Evolutionary conservation across 2,329 filamentous ascomycete genomes (phyloP), one percentile per base, ranked within the genome.

Genomic region (Fusarium pininemorale): DNA sequence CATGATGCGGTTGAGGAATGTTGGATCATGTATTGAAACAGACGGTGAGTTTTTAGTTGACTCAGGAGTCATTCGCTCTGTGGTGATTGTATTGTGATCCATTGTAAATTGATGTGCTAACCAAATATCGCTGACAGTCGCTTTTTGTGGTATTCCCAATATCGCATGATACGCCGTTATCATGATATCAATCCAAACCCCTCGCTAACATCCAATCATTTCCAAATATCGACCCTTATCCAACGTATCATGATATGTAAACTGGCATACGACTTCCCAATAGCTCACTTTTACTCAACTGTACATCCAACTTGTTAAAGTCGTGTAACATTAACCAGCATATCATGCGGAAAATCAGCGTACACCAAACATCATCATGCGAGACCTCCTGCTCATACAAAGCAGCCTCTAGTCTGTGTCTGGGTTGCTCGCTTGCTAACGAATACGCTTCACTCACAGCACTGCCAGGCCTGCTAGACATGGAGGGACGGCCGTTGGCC

Each of bases 271-370:
- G 84, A 71, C 85, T 90, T 5, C 87, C 88, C 39, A 86, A 74
- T 9, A 90, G 79, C 79, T 89, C 87, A 67, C 86, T 87, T 78
- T 88, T 88, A 50, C 85, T 81, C 6, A 87, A 78, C 77, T 89
- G 87, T 15, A 86, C 81, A 63, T 90, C 88, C 66, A 84, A 82
- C 75, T 86, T 87, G 77, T 88, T 82, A 59, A 90, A 90, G 73
- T 90, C 87, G 74, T 90, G 88, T 69, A 90, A 79, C 80, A 87
- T 83, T 59, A 90, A 79, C 89, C 88, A 90, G 76, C 87, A 89
- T 30, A 90, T 82, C 88, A 90, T 90, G 32, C 88, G 81, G 70
- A 90, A 87, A 8, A 89, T 83, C 24, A 90, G 79, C 13, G 85
- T 86, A 72, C 86, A 87, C 88, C 88, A 90, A n/a, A 89, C 84